Evolutionary conservation across 2,329 filamentous ascomycete genomes (phyloP).

Genomic region (Neophaeococcomyces mojaviensis): DNA sequence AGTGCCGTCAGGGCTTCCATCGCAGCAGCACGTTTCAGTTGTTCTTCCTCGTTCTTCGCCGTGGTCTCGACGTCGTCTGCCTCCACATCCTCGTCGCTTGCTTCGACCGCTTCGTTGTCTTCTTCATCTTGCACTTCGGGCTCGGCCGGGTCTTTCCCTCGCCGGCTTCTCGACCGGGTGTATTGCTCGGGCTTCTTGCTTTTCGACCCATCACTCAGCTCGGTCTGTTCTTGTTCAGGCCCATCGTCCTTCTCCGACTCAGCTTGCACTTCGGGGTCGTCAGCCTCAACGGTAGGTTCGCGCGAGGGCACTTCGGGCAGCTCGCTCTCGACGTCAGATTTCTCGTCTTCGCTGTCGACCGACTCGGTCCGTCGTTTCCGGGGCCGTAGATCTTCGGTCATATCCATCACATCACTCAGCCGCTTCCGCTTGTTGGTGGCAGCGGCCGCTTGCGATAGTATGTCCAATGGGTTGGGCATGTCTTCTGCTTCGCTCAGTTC

Average conservation of each 20-base stretch:
- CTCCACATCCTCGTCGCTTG: slow-evolving; percentile 39
- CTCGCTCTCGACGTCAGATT: slow-evolving; percentile 25
- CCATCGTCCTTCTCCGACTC: slow-evolving; percentile 45
- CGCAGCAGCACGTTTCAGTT: slow-evolving; percentile 69
- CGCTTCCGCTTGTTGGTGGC: slow-evolving; percentile 30
- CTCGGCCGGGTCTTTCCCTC: slow-evolving; percentile 32
- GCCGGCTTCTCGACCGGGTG: slow-evolving; percentile 36
- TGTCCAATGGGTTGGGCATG: slow-evolving; percentile 4
- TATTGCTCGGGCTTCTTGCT: slow-evolving; percentile 38
- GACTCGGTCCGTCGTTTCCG: slow-evolving; percentile 30
- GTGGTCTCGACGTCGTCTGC: slow-evolving; percentile 34
- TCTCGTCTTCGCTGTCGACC: slow-evolving; percentile 26
- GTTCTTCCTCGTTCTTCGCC: slow-evolving; percentile 47
- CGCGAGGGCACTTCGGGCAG: slow-evolving; percentile 23
- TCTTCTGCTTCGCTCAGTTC: slow-evolving; percentile 21
- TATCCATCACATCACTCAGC: slow-evolving; percentile 15
- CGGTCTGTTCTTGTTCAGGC: slow-evolving; percentile 46
- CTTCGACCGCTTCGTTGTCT: slow-evolving; percentile 44
- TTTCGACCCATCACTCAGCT: slow-evolving; percentile 53
- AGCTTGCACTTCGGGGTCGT: slow-evolving; percentile 26
- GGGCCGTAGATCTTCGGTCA: slow-evolving; percentile 26
- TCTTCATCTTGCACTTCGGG: slow-evolving; percentile 37
- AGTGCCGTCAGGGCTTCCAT: slow-evolving; percentile 72
- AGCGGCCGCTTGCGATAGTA: slow-evolving; percentile 1
- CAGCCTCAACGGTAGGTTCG: slow-evolving; percentile 27